Evolutionary conservation across 805 yeast genomes (phyloP).

Genomic region (Yamadazyma takamatsuzukensis): DNA sequence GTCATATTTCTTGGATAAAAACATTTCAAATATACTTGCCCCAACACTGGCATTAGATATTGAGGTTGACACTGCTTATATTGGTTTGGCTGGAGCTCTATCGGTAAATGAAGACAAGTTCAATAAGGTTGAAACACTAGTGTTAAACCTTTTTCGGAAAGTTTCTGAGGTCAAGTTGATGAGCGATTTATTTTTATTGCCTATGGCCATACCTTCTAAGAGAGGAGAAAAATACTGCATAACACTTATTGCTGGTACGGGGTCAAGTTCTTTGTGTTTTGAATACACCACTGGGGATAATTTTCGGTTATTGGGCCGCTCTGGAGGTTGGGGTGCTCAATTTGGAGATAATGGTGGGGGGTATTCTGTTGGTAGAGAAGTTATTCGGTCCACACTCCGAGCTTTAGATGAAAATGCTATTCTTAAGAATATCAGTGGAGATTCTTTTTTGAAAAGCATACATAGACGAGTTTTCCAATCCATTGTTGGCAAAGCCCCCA

Average conservation of each 20-base stretch:
- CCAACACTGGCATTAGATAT: too few relatives aligned
- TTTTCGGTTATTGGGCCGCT: background rate
- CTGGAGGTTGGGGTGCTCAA: conserved; percentile 2
- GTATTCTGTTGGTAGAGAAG: conserved; percentile 1
- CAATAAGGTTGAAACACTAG: background rate
- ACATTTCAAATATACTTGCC: background rate
- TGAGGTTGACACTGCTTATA: background rate
- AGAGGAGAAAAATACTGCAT: background rate
- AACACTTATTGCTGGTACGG: conserved; percentile 3
- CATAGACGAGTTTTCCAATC: conserved; percentile 1
- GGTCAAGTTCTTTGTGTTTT: conserved; percentile 2
- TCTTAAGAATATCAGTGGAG: background rate
- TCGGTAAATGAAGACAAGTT: conserved; percentile 1
- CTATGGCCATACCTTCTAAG: background rate
- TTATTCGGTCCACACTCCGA: background rate
- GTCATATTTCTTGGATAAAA: background rate
- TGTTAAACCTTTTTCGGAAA: background rate
- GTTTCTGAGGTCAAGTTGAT: background rate
- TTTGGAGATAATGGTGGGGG: conserved; percentile 4
- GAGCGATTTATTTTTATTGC: conserved; percentile 1
- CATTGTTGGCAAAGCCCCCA: background rate
- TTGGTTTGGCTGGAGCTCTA: conserved; percentile 3
- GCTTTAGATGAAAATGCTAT: background rate
- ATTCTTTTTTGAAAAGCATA: background rate
- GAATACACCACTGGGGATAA: background rate